These are phyloP conservation scores for Rhinocladiella mackenziei DNA, from an alignment of 2,329 filamentous ascomycete species.

Conservation along the genomic window DNA sequence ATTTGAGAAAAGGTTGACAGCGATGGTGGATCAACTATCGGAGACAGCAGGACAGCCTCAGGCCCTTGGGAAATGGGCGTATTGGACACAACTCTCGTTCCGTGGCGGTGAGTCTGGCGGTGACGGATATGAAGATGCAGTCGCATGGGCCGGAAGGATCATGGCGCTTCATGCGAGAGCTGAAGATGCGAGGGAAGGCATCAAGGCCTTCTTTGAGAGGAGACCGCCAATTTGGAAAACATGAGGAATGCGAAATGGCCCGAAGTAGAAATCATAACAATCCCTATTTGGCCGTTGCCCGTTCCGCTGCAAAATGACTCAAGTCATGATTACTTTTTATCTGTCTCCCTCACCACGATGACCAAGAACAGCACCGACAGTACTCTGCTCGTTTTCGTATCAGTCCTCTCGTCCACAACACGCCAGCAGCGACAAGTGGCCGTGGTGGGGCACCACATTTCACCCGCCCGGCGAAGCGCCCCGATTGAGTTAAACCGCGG, in stretches of 20 bases:
- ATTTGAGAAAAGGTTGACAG: constrained; percentile 23
- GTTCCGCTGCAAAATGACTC: no score
- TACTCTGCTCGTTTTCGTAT: no score
- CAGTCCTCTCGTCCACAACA: no score
- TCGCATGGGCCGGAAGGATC: constrained; percentile 25
- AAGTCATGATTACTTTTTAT: no score
- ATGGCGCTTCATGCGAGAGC: constrained; percentile 28
- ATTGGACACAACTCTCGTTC: constrained; percentile 27
- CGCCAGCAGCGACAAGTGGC: no score
- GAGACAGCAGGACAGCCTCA: constrained; percentile 25
- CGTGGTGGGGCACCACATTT: no score
- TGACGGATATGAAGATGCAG: constrained; percentile 30
- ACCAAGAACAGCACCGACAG: no score
- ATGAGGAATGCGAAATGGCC: constrained; percentile 4
- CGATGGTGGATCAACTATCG: constrained; percentile 22
- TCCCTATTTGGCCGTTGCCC: no score
- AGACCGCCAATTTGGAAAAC: constrained; percentile 24
- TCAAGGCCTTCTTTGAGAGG: constrained; percentile 27
- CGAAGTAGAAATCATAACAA: not conserved
- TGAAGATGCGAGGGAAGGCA: constrained; percentile 27
- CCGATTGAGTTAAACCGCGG: no score
- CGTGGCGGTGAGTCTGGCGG: constrained; percentile 16
- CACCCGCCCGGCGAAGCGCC: no score
- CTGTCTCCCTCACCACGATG: no score
- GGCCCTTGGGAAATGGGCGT: constrained; percentile 29